A percentile compares a stretch with the other conserved stretches of the same genome.
Evolutionary conservation across 2,329 filamentous ascomycete genomes (phyloP).

Genomic region (Tympanopsis confertula): DNA sequence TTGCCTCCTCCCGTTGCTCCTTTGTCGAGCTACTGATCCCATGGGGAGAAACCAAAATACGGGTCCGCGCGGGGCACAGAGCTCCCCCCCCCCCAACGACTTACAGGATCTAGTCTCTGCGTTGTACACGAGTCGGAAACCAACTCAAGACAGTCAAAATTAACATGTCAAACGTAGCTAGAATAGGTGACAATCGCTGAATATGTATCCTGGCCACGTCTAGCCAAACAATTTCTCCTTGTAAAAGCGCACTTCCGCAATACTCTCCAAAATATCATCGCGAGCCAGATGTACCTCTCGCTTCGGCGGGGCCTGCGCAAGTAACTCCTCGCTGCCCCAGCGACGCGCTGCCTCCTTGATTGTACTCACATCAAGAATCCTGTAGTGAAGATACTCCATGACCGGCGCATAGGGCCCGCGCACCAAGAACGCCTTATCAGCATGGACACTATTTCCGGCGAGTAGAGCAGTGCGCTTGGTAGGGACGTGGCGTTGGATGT

Average conservation of each 20-base stretch:
- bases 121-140: too few relatives aligned
- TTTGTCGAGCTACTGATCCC: too few relatives aligned
- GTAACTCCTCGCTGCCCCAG: slow-evolving; percentile 58
- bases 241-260: slow-evolving; percentile 81
- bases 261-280: slow-evolving; percentile 89
- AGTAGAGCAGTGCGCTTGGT: slow-evolving; percentile 57
- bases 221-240: slow-evolving; percentile 57
- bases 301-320: slow-evolving; percentile 59
- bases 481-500: slow-evolving; percentile 65
- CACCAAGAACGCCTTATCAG: slow-evolving; percentile 71
- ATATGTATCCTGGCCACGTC: too few relatives aligned
- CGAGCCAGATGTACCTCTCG: slow-evolving; percentile 68
- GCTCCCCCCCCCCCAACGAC: too few relatives aligned
- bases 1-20: too few relatives aligned
- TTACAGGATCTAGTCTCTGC: too few relatives aligned
- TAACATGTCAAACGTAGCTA: too few relatives aligned
- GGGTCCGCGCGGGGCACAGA: too few relatives aligned
- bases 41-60: too few relatives aligned
- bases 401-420: slow-evolving; percentile 64
- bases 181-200: too few relatives aligned
- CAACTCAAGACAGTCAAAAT: too few relatives aligned
- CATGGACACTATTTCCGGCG: slow-evolving; percentile 88
- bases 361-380: slow-evolving; percentile 81
- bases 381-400: slow-evolving; percentile 71
- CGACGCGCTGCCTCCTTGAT: slow-evolving; percentile 82